These are phyloP conservation scores for Ambrosiella xylebori DNA, from an alignment of 2,329 filamentous ascomycete species.

Conservation along the genomic window DNA sequence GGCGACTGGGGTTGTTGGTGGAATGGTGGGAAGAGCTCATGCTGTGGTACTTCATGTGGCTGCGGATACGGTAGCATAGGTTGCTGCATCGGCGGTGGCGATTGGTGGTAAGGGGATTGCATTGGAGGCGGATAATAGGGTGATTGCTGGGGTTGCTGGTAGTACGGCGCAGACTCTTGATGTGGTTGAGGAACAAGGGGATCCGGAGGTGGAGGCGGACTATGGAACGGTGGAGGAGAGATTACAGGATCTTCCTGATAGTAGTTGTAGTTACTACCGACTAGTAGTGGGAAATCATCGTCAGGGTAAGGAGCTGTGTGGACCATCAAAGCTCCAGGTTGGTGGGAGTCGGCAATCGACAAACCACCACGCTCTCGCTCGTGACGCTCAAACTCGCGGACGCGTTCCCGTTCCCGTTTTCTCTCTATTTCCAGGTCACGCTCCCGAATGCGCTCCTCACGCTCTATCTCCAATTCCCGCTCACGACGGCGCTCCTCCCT, in stretches of 20 bases:
- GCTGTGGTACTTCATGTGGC: not conserved
- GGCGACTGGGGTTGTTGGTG: not conserved
- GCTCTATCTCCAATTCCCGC: not conserved
- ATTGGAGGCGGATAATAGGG: not conserved
- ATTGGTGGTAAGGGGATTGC: not conserved
- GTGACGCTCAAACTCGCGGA: not conserved
- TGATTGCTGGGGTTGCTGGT: not conserved
- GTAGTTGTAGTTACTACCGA: constrained; percentile 5
- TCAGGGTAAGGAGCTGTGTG: constrained; percentile 8
- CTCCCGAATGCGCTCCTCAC: constrained; percentile 2
- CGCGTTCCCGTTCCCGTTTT: not conserved
- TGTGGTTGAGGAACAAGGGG: not conserved
- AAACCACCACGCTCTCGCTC: constrained; percentile 16
- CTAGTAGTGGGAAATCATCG: constrained; percentile 2
- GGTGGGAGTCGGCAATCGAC: constrained; percentile 14
- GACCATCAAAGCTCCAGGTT: not conserved
- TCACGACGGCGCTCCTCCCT: not conserved
- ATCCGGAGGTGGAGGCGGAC: not conserved
- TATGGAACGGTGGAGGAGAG: constrained; percentile 1
- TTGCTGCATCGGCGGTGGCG: not conserved
- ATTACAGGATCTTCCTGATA: not conserved
- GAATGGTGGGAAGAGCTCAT: not conserved
- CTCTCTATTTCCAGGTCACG: not conserved
- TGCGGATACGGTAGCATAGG: not conserved
- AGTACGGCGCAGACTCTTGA: not conserved